phyloP scores from a whole-genome alignment of 164 flowering plant genomes.

The Dillenia turbinata region DNA sequence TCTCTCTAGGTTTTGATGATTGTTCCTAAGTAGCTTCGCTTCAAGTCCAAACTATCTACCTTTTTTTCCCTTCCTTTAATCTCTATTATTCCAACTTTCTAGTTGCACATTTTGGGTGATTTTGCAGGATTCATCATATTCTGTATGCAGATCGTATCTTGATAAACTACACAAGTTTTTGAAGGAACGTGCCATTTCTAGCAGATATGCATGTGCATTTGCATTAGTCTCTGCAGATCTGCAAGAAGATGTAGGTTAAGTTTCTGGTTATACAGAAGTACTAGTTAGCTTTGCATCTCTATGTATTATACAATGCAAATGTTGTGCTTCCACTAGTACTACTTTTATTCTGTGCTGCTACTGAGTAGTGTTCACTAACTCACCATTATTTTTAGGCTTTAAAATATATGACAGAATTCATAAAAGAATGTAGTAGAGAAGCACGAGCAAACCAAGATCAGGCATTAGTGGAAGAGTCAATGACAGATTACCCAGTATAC shows the following conservation, averaged over 20 bases:
- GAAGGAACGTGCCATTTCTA: constrained; percentile 53
- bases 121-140: constrained; percentile 57
- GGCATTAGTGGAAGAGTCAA: constrained; percentile 29
- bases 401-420: constrained; percentile 65
- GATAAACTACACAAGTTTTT: constrained; percentile 60
- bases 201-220: constrained; percentile 85
- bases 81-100: too few species aligned
- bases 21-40: too few species aligned
- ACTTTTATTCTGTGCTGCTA: not conserved
- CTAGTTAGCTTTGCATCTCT: not conserved
- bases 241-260: constrained; percentile 46
- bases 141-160: constrained; percentile 45
- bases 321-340: not conserved
- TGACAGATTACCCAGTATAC: constrained; percentile 60
- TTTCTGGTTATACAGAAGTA: not conserved
- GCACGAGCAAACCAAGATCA: constrained; percentile 35
- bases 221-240: constrained; percentile 63
- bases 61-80: too few species aligned
- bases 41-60: too few species aligned
- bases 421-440: constrained; percentile 46
- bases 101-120: not conserved
- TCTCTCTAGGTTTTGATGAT: too few species aligned
- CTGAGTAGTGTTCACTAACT: constrained; percentile 3
- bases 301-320: not conserved
- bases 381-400: constrained; percentile 38